These are phyloP conservation scores for Penicillium parvum DNA, from an alignment of 495 filamentous ascomycete species.

Conservation along the genomic window DNA sequence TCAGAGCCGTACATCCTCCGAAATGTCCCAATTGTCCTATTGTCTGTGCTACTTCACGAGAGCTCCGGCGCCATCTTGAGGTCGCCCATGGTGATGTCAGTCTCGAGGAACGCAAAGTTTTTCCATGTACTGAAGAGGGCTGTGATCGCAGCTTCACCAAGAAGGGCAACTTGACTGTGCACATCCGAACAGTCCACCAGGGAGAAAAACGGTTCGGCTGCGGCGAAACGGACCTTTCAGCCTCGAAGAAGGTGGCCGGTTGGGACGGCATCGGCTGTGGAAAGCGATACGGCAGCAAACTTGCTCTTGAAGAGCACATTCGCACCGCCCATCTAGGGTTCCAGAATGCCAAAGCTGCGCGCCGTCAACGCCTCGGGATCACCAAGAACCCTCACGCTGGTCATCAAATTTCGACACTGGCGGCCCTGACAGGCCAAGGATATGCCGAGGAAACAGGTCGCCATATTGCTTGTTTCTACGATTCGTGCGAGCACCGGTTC, in stretches of 20 bases:
- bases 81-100: conserved; percentile 59
- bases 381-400: conserved; percentile 14
- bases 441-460: conserved; percentile 51
- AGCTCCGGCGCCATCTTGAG: conserved; percentile 66
- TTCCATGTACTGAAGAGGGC: conserved; percentile 57
- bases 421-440: conserved; percentile 55
- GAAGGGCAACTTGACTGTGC: conserved; percentile 71
- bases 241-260: conserved; percentile 51
- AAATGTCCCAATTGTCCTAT: conserved; percentile 68
- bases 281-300: conserved; percentile 61
- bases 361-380: conserved; percentile 34
- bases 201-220: conserved; percentile 66
- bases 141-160: conserved; percentile 73
- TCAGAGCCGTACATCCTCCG: conserved; percentile 64
- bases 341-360: conserved; percentile 40
- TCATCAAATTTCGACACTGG: conserved; percentile 29
- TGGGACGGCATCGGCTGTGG: conserved; percentile 72
- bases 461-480: conserved; percentile 51
- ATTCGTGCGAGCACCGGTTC: conserved; percentile 57
- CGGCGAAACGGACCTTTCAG: conserved; percentile 57
- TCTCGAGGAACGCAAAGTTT: conserved; percentile 57
- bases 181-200: conserved; percentile 71
- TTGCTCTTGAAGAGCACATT: conserved; percentile 75
- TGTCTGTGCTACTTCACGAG: conserved; percentile 54
- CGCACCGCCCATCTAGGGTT: conserved; percentile 68